These are phyloP conservation scores for Acidomyces sp. DNA, from an alignment of 495 filamentous ascomycete species.

Conservation along the genomic window DNA sequence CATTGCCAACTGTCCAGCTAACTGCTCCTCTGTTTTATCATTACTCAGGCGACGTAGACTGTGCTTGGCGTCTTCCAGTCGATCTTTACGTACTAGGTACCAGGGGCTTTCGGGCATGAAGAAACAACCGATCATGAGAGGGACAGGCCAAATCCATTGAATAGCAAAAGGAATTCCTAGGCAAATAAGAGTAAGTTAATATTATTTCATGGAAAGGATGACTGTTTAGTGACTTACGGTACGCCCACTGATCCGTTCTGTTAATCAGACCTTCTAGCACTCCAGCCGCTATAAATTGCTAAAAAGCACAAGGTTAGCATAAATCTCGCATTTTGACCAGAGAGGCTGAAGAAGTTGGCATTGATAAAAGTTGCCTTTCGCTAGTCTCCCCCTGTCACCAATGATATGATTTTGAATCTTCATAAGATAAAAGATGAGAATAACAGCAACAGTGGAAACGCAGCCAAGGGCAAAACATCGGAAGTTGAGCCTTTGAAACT, in stretches of 20 bases:
- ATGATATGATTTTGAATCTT: too few species aligned
- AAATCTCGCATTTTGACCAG: too few species aligned
- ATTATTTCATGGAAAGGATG: not conserved
- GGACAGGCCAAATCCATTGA: constrained; percentile 30
- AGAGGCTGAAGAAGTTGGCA: too few species aligned
- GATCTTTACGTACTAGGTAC: constrained; percentile 27
- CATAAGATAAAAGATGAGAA: too few species aligned
- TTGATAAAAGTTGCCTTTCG: too few species aligned
- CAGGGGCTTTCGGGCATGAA: constrained; percentile 28
- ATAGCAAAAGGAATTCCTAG: constrained; percentile 26
- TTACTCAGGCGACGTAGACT: constrained; percentile 20
- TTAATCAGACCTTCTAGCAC: constrained; percentile 27
- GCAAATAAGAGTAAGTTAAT: too few species aligned
- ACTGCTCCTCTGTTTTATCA: constrained; percentile 24
- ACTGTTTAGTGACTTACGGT: not conserved
- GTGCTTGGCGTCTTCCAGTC: constrained; percentile 18
- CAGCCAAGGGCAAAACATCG: too few species aligned
- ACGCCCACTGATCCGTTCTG: constrained; percentile 24
- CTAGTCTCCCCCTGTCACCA: too few species aligned
- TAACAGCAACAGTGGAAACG: too few species aligned
- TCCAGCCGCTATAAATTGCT: constrained; percentile 39
- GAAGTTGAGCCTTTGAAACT: constrained; percentile 5
- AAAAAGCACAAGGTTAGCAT: too few species aligned
- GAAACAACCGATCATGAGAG: constrained; percentile 21
- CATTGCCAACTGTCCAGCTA: constrained; percentile 24